phyloP scores from a whole-genome alignment of 2,329 filamentous ascomycete genomes.

The Ceratocystis alfenasii region DNA sequence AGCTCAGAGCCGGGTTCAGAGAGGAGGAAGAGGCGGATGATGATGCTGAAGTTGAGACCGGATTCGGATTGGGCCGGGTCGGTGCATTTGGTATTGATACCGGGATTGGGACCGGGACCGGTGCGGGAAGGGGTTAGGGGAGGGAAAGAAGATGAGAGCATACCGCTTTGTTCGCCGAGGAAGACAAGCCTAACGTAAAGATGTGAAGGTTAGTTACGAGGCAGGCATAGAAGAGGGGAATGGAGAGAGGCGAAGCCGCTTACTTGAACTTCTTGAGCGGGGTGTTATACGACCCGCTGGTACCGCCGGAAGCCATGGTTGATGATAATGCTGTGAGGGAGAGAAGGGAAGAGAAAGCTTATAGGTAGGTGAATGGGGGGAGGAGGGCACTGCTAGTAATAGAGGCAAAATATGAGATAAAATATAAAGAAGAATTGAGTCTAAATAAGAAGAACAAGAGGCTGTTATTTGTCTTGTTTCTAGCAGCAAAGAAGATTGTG shows the following conservation, averaged over 20 bases:
- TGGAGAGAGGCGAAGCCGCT: slow-evolving; percentile 17
- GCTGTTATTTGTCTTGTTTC: too few species aligned
- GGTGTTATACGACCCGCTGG: slow-evolving; percentile 86
- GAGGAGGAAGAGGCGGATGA: not conserved
- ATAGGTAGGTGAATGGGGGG: not conserved
- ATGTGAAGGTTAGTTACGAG: slow-evolving; percentile 18
- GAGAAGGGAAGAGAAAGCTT: not conserved
- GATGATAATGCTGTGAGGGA: slow-evolving; percentile 27
- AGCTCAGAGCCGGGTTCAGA: not conserved
- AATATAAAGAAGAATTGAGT: too few species aligned
- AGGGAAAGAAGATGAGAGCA: slow-evolving; percentile 27
- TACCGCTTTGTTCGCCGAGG: slow-evolving; percentile 96
- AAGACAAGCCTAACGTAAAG: slow-evolving; percentile 65
- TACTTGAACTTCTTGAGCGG: slow-evolving; percentile 99
- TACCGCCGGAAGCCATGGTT: slow-evolving; percentile 62
- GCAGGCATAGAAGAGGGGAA: not conserved
- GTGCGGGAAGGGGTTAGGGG: not conserved
- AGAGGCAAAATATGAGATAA: too few species aligned
- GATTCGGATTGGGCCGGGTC: not conserved
- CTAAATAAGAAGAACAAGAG: too few species aligned
- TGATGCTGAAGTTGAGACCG: not conserved
- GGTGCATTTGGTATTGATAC: not conserved
- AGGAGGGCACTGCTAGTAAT: not conserved
- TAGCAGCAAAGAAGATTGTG: too few species aligned
- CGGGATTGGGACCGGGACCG: not conserved